Evolutionary conservation across 345 rosid species (phyloP), one percentile per base, ranked within the genome.

Genomic region (Sonneratia caseolaris): DNA sequence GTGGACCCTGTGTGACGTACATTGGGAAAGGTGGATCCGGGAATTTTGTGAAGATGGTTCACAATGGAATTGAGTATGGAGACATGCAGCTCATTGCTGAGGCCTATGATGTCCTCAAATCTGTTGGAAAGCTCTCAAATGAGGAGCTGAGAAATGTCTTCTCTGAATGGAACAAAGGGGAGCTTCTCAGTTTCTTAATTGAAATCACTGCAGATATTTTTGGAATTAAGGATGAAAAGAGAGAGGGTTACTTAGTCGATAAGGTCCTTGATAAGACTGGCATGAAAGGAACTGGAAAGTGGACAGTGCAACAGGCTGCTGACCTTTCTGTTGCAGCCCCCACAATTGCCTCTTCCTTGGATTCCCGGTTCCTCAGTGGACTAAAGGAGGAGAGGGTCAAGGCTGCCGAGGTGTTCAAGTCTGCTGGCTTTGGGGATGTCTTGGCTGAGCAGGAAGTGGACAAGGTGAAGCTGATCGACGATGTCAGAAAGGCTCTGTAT

Each of bases 241-340:
- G 88, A 53, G 95, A 91, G 21, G 98, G 98, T 11, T 72, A 88
- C 75, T 80, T 94, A 82, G 98, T 91, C 68, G 98, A 91, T 73
- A 91, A 94, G 84, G 96, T 94, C 66, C 78, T 94, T 80, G 98
- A 94, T 81, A 94, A 91, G 86, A 91, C 96, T 0, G 97, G 98
- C 51, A 93, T 93, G 98, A 93, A 93, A 77, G 98, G 97, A 73
- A 93, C 98, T 6, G 97, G 98, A 3, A 91, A 94, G 82, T 91
- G 98, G 98, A 94, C 98, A 0, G 98, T 94, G 21, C 98, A 94
- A 76, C 98, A 94, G 82, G 98, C 98, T 27, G 98, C 98, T 64
- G 97, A 94, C 74, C 84, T 94, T 15, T 94, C 98, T 16, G 84
- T 94, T 21, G 95, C 97, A 24, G 92, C 97, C 72, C 98, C 98